Conservation (phyloP, 352 stramenopile genomes). For the Aphanomyces astaci region DNA sequence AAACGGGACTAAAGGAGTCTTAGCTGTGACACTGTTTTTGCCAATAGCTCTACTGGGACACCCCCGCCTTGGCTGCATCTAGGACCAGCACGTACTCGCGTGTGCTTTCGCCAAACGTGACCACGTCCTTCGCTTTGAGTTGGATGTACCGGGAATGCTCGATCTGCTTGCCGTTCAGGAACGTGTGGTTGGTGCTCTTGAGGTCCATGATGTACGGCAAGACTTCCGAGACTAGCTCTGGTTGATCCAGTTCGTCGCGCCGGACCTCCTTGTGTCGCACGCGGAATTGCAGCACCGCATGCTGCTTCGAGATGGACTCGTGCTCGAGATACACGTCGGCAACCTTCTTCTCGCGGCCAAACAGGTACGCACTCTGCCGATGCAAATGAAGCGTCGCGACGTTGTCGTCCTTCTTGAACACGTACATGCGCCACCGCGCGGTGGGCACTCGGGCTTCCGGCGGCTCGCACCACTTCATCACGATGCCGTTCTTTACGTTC, state of each 20-base stretch:
- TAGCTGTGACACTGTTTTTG: too few species aligned
- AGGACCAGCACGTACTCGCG: conserved; percentile 96
- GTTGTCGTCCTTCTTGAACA: conserved; percentile 90
- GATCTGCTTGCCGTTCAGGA: conserved; percentile 92
- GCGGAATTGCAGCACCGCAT: conserved; percentile 96
- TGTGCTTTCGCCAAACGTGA: conserved; percentile 95
- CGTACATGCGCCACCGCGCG: conserved; percentile 93
- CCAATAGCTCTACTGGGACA: too few species aligned
- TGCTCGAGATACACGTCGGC: conserved; percentile 93
- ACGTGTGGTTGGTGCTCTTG: conserved; percentile 96
- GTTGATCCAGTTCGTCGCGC: conserved; percentile 39
- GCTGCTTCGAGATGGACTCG: conserved; percentile 93
- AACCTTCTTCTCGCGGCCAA: conserved; percentile 91
- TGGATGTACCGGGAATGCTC: conserved; percentile 95
- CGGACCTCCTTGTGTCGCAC: conserved; percentile 29
- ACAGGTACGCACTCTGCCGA: conserved; percentile 92
- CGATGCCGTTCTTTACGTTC: conserved; percentile 94
- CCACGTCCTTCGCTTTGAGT: conserved; percentile 91
- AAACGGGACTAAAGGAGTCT: too few species aligned
- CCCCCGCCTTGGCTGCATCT: conserved; percentile 32
- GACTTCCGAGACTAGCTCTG: conserved; percentile 44
- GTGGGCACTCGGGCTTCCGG: conserved; percentile 88
- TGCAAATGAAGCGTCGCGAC: conserved; percentile 94
- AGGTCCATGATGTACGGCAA: conserved; percentile 98
- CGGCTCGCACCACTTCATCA: conserved; percentile 97